Evolutionary conservation across 345 rosid species (phyloP), one percentile per base, ranked within the genome.

Genomic region (Eucalyptus caleyi): DNA sequence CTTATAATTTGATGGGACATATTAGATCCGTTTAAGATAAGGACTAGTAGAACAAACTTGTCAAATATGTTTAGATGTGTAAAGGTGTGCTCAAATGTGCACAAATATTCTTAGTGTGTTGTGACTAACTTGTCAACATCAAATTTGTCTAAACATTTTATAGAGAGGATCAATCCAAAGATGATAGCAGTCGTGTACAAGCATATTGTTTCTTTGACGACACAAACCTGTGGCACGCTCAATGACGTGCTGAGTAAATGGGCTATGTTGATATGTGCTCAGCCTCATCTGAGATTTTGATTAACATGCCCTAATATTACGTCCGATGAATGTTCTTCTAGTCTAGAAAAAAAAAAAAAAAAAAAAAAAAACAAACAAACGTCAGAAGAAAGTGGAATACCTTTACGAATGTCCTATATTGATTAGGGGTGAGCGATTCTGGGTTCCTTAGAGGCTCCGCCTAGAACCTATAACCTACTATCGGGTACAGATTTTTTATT

Each of bases 401-500:
- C 8, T 50, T 16, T 50, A 50, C 3, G 8, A 24, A 24, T 24
- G 6, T 59, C 65, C n/a, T 26, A 59, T 26, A 26, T 11, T 16
- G 30, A 60, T 4, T 50, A 50, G 18, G 16, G 51, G 18, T 50
- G 51, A 50, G 7, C 3, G 7, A 3, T 50, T 50, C 3, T 15
- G 1, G 3, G 51, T 50, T 15, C 18, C 7, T 50, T 50, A 50
- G 3, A 50, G 51, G 16, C 2, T 50, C 7, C 0, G 1, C 3
- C 3, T 50, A 50, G 16, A 50, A 14, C 18, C 7, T 50, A 0
- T 6, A 50, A 50, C 51, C 0, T 15, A 50, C 2, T 0, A 2
- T 50, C 3, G 7, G 18, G 18, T 50, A 50, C 0, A 50, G 0
- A 50, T 50, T 50, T 1, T 1, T 50, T 0, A 50, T 15, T 50